These are phyloP conservation scores for Triticum turgidum DNA, from an alignment of 176 grass and related monocot genomes.

Conservation along the genomic window DNA sequence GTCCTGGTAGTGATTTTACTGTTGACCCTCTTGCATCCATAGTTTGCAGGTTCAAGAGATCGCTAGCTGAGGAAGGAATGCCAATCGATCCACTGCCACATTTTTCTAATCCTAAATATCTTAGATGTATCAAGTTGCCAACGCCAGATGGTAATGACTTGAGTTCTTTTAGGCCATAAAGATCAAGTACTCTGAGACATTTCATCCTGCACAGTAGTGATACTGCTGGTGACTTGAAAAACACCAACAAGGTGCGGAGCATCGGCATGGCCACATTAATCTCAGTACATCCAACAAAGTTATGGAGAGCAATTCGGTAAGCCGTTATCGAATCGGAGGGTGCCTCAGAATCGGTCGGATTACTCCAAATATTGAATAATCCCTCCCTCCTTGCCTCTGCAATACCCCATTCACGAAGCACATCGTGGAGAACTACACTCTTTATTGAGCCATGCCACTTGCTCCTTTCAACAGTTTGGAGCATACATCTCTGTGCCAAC, in stretches of 20 bases:
- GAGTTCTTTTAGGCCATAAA: background rate
- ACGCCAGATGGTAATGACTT: background rate
- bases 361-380: background rate
- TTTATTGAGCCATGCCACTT: background rate
- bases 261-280: background rate
- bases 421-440: background rate
- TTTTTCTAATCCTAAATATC: background rate
- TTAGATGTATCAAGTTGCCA: background rate
- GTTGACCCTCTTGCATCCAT: background rate
- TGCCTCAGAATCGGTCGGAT: background rate
- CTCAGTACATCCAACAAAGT: background rate
- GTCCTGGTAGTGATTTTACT: background rate
- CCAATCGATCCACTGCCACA: background rate
- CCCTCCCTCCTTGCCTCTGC: background rate
- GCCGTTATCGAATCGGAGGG: background rate
- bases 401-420: background rate
- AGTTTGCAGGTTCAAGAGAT: background rate
- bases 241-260: background rate
- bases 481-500: background rate
- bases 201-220: background rate
- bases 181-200: background rate
- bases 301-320: background rate
- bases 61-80: background rate
- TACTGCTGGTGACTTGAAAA: background rate
- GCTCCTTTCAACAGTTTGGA: background rate